Evolutionary conservation across 1,284 basidiomycete species (phyloP).

Genomic region (Moesziomyces sp.): DNA sequence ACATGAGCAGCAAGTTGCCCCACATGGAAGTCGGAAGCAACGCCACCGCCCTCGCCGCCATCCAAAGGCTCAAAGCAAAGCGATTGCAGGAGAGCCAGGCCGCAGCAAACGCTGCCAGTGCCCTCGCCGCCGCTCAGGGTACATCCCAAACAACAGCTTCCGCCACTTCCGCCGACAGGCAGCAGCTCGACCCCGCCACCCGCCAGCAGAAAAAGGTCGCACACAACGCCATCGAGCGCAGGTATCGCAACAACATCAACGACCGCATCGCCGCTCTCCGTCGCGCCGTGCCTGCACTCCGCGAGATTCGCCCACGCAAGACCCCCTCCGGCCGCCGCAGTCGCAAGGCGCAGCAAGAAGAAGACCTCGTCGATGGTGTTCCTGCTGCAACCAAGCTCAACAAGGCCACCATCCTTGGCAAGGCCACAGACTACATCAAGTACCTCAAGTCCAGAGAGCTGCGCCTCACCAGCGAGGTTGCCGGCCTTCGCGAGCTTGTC

Average conservation of each 20-base stretch:
- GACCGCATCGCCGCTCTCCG: conserved; percentile 70
- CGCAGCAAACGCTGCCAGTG: conserved; percentile 32
- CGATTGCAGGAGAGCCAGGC: conserved; percentile 37
- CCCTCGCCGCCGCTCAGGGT: conserved; percentile 10
- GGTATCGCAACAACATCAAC: conserved; percentile 67
- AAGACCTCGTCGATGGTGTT: conserved; percentile 65
- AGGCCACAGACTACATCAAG: conserved; percentile 67
- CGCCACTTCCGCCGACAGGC: conserved; percentile 22
- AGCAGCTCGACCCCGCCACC: conserved; percentile 30
- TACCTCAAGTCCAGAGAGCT: conserved; percentile 63
- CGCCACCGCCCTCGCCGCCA: conserved; percentile 53
- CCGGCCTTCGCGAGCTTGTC: conserved; percentile 58
- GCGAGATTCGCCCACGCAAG: conserved; percentile 59
- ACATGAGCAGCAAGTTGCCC: conserved; percentile 43
- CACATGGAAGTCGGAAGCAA: conserved; percentile 60
- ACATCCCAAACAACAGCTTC: neutral
- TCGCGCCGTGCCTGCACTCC: conserved; percentile 82
- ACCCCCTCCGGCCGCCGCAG: conserved; percentile 48
- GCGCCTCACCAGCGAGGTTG: conserved; percentile 56
- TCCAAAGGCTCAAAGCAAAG: conserved; percentile 52
- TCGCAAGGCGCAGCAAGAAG: conserved; percentile 55
- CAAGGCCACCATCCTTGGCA: conserved; percentile 65
- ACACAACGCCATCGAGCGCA: conserved; percentile 65
- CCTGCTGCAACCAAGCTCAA: conserved; percentile 66
- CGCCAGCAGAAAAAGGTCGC: conserved; percentile 60